Conservation (phyloP, 768 basidiomycete genomes). For the Panaeolus papilionaceus region DNA sequence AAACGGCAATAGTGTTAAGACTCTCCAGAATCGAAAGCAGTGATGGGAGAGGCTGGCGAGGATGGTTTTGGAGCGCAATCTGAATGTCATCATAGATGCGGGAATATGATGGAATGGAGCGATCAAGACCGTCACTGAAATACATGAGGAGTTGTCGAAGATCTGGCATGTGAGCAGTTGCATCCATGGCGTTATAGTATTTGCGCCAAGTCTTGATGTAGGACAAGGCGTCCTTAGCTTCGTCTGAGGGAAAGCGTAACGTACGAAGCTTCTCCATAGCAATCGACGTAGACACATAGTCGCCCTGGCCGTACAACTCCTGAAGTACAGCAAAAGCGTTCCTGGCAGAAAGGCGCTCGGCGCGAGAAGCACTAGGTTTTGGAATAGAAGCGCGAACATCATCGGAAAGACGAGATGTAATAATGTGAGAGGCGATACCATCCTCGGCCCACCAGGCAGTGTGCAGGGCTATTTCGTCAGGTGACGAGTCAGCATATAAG, state of each 20-base stretch:
- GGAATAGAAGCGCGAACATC: constrained; percentile 2
- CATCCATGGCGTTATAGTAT: neutral
- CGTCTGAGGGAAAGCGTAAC: neutral
- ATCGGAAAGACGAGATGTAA: neutral
- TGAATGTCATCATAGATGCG: neutral
- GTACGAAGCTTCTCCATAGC: neutral
- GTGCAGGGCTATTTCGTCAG: neutral
- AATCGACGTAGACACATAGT: constrained; percentile 6
- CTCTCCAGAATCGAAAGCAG: neutral
- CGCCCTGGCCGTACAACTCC: neutral
- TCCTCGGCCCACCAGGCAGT: constrained; percentile 5
- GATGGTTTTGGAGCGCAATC: neutral
- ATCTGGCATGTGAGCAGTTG: neutral
- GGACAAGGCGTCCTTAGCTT: neutral
- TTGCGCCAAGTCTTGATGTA: neutral
- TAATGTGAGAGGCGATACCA: neutral
- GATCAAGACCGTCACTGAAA: neutral
- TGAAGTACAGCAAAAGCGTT: neutral
- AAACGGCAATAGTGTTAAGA: neutral
- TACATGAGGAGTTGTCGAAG: neutral
- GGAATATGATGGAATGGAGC: neutral
- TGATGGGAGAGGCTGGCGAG: neutral
- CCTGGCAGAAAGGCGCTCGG: neutral
- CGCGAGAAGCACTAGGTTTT: constrained; percentile 11
- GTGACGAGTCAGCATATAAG: neutral